phyloP scores from a whole-genome alignment of 805 yeast genomes.

The Ogataea methylovora region DNA sequence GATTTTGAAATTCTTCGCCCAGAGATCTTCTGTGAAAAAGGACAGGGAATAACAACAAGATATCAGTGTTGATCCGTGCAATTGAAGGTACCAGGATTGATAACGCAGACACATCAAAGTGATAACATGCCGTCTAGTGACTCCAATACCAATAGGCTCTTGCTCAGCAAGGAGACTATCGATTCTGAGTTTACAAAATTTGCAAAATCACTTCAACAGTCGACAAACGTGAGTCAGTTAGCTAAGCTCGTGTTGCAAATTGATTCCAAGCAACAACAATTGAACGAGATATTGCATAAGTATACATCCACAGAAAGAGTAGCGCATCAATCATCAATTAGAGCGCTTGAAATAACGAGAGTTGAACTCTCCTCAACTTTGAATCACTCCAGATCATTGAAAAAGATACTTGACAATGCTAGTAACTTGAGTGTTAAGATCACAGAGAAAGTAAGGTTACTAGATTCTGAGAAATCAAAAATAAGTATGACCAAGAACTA shows the following conservation, averaged over 20 bases:
- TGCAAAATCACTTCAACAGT: conserved; percentile 16
- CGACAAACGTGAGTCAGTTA: conserved; percentile 16
- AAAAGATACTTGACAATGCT: conserved; percentile 48
- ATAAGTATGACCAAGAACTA: conserved; percentile 56
- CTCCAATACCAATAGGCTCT: too few species aligned
- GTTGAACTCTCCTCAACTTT: conserved; percentile 60
- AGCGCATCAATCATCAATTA: conserved; percentile 27
- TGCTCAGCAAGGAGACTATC: conserved; percentile 1
- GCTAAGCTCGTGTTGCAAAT: conserved; percentile 14
- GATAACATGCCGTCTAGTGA: too few species aligned
- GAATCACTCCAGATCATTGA: conserved; percentile 47
- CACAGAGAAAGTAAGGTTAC: conserved; percentile 58
- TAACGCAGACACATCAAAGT: too few species aligned
- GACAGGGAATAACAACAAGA: too few species aligned
- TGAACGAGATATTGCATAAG: conserved; percentile 15
- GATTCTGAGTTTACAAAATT: conserved; percentile 13
- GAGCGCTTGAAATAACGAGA: conserved; percentile 49
- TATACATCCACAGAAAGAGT: conserved; percentile 25
- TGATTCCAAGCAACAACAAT: conserved; percentile 15
- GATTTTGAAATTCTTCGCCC: too few species aligned
- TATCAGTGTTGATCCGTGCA: too few species aligned
- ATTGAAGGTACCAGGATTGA: too few species aligned
- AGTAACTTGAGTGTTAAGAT: conserved; percentile 59
- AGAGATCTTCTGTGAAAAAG: not conserved
- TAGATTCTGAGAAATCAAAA: conserved; percentile 64